phyloP scores from a whole-genome alignment of 2,329 filamentous ascomycete genomes.

The Zelopaecilomyces penicillatus region DNA sequence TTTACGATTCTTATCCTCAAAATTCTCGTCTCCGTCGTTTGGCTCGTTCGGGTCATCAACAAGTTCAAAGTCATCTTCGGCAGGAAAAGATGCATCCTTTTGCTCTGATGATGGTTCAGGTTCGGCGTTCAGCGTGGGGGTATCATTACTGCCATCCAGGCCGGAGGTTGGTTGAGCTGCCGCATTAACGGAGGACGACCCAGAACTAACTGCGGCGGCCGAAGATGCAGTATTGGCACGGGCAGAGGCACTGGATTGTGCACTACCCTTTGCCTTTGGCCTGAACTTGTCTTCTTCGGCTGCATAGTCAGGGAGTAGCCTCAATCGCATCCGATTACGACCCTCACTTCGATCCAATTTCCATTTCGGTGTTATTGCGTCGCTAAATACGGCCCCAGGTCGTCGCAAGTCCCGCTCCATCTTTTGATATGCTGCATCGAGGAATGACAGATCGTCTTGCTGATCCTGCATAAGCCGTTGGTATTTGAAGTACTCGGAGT shows the following conservation, averaged over 20 bases:
- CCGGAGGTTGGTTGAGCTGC: constrained; percentile 14
- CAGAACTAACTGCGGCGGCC: constrained; percentile 9
- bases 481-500: constrained; percentile 84
- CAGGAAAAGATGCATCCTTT: constrained; percentile 16
- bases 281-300: constrained; percentile 66
- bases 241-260: constrained; percentile 27
- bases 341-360: constrained; percentile 93
- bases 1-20: constrained; percentile 96
- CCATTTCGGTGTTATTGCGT: constrained; percentile 62
- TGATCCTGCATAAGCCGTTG: constrained; percentile 86
- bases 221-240: constrained; percentile 24
- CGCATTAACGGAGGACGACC: constrained; percentile 4
- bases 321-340: constrained; percentile 85
- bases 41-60: constrained; percentile 87
- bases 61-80: constrained; percentile 92
- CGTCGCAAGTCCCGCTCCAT: constrained; percentile 71
- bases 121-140: constrained; percentile 14
- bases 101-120: constrained; percentile 14
- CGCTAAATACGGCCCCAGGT: constrained; percentile 72
- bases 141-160: constrained; percentile 14
- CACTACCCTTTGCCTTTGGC: constrained; percentile 64
- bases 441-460: constrained; percentile 77
- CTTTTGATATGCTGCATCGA: constrained; percentile 65
- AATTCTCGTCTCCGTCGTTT: constrained; percentile 63
- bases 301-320: constrained; percentile 71